phyloP scores from a whole-genome alignment of 768 basidiomycete genomes.

The Psilocybe azurescens region DNA sequence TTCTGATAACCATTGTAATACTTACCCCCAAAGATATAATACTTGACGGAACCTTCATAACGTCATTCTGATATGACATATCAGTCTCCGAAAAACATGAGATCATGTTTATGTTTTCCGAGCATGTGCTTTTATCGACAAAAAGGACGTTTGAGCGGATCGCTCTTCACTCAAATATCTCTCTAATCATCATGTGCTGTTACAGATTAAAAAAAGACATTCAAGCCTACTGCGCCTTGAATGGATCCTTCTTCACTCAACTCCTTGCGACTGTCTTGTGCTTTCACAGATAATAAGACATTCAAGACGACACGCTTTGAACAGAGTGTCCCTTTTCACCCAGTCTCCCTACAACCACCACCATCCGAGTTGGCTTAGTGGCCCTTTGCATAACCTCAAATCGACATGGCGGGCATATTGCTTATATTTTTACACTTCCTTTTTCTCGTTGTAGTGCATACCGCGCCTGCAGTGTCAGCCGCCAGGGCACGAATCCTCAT shows the following conservation, averaged over 20 bases:
- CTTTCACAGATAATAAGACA: too few relatives aligned
- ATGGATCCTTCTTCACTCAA: not conserved
- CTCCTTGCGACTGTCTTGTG: too few relatives aligned
- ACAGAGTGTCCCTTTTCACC: too few relatives aligned
- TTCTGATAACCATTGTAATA: constrained; percentile 7
- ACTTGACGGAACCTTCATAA: not conserved
- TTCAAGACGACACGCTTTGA: too few relatives aligned
- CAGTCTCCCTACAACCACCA: too few relatives aligned
- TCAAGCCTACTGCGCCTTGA: not conserved
- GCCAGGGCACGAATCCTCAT: constrained; percentile 52
- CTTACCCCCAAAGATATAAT: constrained; percentile 5
- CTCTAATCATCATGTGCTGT: too few relatives aligned
- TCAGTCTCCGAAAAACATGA: not conserved
- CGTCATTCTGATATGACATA: not conserved
- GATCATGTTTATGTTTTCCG: not conserved
- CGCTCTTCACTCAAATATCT: not conserved
- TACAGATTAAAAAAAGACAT: too few relatives aligned
- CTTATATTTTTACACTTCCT: constrained; percentile 11
- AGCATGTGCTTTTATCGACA: too few relatives aligned
- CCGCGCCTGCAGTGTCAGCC: not conserved
- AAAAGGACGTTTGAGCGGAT: not conserved
- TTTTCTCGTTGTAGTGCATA: not conserved
- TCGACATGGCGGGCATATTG: not conserved
- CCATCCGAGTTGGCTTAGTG: too few relatives aligned
- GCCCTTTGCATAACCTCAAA: too few relatives aligned